phyloP scores from a whole-genome alignment of 768 basidiomycete genomes.

The Agaricus blazei region DNA sequence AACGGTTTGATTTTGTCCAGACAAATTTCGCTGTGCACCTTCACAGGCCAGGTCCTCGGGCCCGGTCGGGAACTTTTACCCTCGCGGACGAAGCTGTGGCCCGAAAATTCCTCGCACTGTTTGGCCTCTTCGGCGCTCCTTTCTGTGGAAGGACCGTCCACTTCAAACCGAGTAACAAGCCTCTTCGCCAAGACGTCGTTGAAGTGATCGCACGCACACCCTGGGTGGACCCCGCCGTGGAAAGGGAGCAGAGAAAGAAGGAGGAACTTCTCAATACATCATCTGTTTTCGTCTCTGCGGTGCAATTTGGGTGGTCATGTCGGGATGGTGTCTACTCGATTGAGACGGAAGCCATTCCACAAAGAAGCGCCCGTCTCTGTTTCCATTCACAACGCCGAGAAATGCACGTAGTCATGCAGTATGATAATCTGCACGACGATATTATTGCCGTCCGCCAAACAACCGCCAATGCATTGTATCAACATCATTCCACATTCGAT shows the following conservation, averaged over 20 bases:
- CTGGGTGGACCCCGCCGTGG: slow-evolving; percentile 34
- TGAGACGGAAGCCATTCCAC: slow-evolving; percentile 25
- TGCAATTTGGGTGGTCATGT: slow-evolving; percentile 63
- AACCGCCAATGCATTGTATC: slow-evolving; percentile 36
- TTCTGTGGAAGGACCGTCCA: slow-evolving; percentile 27
- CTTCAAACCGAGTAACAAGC: slow-evolving; percentile 25
- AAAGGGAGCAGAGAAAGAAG: slow-evolving; percentile 28
- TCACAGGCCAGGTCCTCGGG: slow-evolving; percentile 27
- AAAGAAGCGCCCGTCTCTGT: slow-evolving; percentile 20
- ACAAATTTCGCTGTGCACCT: slow-evolving; percentile 54
- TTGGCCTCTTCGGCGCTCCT: slow-evolving; percentile 22
- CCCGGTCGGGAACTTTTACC: slow-evolving; percentile 29
- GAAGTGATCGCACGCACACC: slow-evolving; percentile 31
- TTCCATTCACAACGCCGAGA: slow-evolving; percentile 44
- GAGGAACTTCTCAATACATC: slow-evolving; percentile 23
- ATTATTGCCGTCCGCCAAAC: slow-evolving; percentile 40
- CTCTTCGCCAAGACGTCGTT: slow-evolving; percentile 28
- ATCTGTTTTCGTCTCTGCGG: slow-evolving; percentile 24
- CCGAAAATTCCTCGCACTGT: slow-evolving; percentile 35
- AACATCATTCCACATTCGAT: slow-evolving; percentile 24
- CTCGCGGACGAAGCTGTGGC: slow-evolving; percentile 1
- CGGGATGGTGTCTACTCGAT: slow-evolving; percentile 53
- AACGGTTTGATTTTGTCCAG: slow-evolving; percentile 25
- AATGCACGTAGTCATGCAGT: slow-evolving; percentile 32
- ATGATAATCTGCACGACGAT: slow-evolving; percentile 16